Percentiles rank a stretch among this genome's conserved stretches.
phyloP scores from a whole-genome alignment of 2,329 filamentous ascomycete genomes.

The Exophiala alcalophila region DNA sequence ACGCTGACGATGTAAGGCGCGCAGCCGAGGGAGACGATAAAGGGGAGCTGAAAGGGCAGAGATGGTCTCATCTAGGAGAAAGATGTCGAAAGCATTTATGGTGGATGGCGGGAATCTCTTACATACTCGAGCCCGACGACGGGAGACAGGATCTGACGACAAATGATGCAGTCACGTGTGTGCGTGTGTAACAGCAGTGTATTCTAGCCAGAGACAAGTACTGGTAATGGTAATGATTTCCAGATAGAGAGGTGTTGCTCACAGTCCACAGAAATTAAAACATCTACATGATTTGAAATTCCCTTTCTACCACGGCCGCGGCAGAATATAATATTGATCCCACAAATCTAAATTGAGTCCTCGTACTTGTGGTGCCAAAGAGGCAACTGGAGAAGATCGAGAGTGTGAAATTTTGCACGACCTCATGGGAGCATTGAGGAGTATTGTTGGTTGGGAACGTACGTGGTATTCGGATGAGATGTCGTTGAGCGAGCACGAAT shows the following conservation, averaged over 20 bases:
- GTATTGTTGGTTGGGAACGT: not conserved
- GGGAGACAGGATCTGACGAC: not conserved
- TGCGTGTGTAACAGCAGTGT: not conserved
- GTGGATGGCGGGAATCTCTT: too few relatives aligned
- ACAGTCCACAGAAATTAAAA: too few relatives aligned
- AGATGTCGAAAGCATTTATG: not conserved
- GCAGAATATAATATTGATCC: too few relatives aligned
- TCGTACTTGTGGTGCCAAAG: too few relatives aligned
- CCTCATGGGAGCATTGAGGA: not conserved
- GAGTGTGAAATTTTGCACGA: not conserved
- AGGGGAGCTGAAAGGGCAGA: slow-evolving; percentile 1
- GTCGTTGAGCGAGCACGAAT: slow-evolving; percentile 5
- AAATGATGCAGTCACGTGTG: slow-evolving; percentile 6
- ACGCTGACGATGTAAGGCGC: slow-evolving; percentile 26
- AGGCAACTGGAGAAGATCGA: not conserved
- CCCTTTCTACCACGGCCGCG: too few relatives aligned
- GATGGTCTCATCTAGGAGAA: not conserved
- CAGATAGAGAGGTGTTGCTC: too few relatives aligned
- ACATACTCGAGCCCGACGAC: too few relatives aligned
- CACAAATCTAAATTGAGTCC: too few relatives aligned
- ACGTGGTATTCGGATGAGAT: not conserved
- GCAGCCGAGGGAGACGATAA: too few relatives aligned
- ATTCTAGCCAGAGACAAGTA: too few relatives aligned
- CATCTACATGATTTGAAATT: too few relatives aligned
- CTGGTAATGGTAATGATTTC: too few relatives aligned